phyloP scores from a whole-genome alignment of 2,329 filamentous ascomycete species.

The Penicillium carneum region DNA sequence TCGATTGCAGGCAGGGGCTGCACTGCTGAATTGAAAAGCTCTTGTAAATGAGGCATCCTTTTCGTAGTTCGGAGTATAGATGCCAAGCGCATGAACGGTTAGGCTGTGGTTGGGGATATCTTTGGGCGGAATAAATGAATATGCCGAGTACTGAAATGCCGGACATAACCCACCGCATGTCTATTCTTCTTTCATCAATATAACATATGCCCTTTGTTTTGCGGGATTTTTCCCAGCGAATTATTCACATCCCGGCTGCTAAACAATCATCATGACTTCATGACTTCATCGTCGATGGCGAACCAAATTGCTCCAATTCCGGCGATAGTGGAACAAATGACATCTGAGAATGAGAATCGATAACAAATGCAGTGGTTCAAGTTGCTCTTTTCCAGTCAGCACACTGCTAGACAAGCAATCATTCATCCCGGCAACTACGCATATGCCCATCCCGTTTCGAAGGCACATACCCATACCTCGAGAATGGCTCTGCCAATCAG shows the following conservation, averaged over 20 bases:
- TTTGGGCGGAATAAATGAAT: background rate
- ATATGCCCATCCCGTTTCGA: background rate
- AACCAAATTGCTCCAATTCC: constrained; percentile 6
- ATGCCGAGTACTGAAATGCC: background rate
- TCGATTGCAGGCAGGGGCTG: constrained; percentile 48
- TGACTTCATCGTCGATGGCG: constrained; percentile 2
- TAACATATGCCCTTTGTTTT: background rate
- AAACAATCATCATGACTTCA: constrained; percentile 46
- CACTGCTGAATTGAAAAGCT: constrained; percentile 46
- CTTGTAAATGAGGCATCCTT: constrained; percentile 43
- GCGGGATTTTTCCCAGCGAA: constrained; percentile 19
- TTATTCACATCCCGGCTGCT: constrained; percentile 34
- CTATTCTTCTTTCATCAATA: background rate
- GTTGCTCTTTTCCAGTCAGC: background rate
- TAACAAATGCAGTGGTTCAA: constrained; percentile 1
- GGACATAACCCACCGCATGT: background rate
- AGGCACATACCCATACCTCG: constrained; percentile 4
- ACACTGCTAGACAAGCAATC: background rate
- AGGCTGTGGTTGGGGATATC: background rate
- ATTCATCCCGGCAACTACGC: background rate
- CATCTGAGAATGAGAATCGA: background rate
- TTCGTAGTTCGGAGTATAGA: constrained; percentile 14
- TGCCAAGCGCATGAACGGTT: constrained; percentile 19
- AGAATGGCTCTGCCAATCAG: constrained; percentile 32
- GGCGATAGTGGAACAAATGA: background rate